Conservation (phyloP, 1,284 basidiomycete genomes). For the Malassezia yamatoensis region DNA sequence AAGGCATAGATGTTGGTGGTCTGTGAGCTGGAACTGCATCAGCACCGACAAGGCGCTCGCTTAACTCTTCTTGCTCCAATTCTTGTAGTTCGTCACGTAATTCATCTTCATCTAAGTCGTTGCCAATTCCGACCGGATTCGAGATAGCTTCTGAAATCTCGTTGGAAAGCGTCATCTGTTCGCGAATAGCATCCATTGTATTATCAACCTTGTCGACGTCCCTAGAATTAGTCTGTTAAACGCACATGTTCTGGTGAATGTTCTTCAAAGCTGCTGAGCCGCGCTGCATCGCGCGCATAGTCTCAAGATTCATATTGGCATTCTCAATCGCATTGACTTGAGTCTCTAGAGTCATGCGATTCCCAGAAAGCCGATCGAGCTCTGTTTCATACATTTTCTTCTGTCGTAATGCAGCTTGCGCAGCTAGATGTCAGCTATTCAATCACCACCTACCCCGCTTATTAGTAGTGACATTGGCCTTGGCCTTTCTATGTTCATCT, state of each 20-base stretch:
- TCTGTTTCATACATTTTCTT: conserved; percentile 87
- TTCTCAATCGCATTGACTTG: conserved; percentile 95
- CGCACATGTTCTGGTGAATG: conserved; percentile 70
- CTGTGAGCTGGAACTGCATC: conserved; percentile 81
- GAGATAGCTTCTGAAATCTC: conserved; percentile 94
- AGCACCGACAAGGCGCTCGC: conserved; percentile 74
- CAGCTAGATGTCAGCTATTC: conserved; percentile 18
- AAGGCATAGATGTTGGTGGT: conserved; percentile 48
- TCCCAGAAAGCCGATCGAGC: conserved; percentile 74
- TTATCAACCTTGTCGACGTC: conserved; percentile 82
- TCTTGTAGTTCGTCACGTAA: conserved; percentile 75
- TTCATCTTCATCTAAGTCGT: conserved; percentile 69
- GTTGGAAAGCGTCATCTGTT: conserved; percentile 85
- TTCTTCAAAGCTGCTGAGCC: conserved; percentile 79
- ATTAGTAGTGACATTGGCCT: conserved; percentile 83
- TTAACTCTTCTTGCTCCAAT: conserved; percentile 81
- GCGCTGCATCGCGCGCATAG: conserved; percentile 95
- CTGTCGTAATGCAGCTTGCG: conserved; percentile 69
- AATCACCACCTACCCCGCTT: conserved; percentile 64
- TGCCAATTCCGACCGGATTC: conserved; percentile 61
- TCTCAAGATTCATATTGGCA: conserved; percentile 96
- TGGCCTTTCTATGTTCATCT: conserved; percentile 83
- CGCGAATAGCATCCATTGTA: conserved; percentile 79
- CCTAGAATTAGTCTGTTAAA: conserved; percentile 50
- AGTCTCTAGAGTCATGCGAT: conserved; percentile 82